These are phyloP conservation scores for Penicillium pulvis DNA, from an alignment of 495 filamentous ascomycete genomes.

Conservation along the genomic window DNA sequence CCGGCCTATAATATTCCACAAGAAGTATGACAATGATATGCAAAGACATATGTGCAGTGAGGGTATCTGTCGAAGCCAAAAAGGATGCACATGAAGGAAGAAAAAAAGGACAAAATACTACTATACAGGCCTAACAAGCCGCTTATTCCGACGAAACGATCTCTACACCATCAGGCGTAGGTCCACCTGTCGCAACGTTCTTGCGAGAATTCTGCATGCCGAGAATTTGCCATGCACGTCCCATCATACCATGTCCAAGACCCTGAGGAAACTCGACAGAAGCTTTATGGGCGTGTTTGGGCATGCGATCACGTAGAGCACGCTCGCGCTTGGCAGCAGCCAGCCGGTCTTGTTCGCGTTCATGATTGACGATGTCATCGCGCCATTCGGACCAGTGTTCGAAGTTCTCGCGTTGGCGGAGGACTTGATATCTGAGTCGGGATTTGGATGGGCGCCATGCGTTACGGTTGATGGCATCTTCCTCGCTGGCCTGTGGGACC, in stretches of 20 bases:
- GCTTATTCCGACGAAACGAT: constrained; percentile 28
- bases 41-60: constrained; percentile 12
- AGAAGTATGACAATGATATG: not conserved
- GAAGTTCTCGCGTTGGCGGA: constrained; percentile 61
- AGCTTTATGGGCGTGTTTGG: constrained; percentile 32
- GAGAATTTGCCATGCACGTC: constrained; percentile 47
- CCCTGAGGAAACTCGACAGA: constrained; percentile 41
- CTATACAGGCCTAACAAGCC: not conserved
- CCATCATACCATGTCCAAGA: constrained; percentile 48
- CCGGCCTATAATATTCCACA: not conserved
- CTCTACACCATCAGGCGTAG: constrained; percentile 23
- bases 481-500: constrained; percentile 15
- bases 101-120: constrained; percentile 3
- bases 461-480: constrained; percentile 50
- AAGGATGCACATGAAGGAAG: constrained; percentile 14
- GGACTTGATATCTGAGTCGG: constrained; percentile 60
- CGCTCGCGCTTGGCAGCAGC: constrained; percentile 40
- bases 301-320: constrained; percentile 27
- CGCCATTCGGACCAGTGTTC: constrained; percentile 63
- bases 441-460: constrained; percentile 62
- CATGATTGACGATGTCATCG: constrained; percentile 52
- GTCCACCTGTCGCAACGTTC: constrained; percentile 14
- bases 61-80: constrained; percentile 19
- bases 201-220: constrained; percentile 45
- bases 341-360: constrained; percentile 47